Evolutionary conservation across 116 monocot species (phyloP).

Genomic region (Papilionanthe hybrid): DNA sequence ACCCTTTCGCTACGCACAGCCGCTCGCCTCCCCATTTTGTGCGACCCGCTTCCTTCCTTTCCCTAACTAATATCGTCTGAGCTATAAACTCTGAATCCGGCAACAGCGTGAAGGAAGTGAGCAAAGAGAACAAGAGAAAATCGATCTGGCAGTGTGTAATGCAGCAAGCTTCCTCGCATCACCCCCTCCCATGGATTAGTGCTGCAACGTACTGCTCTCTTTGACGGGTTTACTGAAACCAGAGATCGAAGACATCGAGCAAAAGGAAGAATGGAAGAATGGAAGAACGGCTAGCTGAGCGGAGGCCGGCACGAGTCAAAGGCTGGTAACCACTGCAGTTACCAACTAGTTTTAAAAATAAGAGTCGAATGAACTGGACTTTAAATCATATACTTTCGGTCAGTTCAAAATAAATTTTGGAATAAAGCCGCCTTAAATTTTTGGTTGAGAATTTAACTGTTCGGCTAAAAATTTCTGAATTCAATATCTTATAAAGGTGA

Average conservation of each 20-base stretch:
- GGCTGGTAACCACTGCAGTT: too few species aligned
- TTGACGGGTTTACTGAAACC: not conserved
- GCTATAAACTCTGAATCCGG: not conserved
- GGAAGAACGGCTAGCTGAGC: not conserved
- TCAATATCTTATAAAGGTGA: too few species aligned
- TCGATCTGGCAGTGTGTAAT: not conserved
- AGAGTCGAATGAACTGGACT: too few species aligned
- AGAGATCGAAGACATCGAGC: not conserved
- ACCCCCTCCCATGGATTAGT: not conserved
- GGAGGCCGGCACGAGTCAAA: too few species aligned
- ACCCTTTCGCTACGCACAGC: not conserved
- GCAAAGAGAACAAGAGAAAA: not conserved
- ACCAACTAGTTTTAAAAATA: too few species aligned
- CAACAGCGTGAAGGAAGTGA: not conserved
- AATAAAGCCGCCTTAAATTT: too few species aligned
- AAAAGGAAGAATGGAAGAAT: not conserved
- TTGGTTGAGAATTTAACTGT: too few species aligned
- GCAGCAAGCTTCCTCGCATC: not conserved
- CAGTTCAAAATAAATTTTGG: too few species aligned
- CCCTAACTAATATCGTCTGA: not conserved
- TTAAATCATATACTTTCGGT: too few species aligned
- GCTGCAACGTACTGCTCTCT: not conserved
- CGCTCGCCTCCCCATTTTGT: slow-evolving; percentile 16
- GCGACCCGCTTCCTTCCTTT: not conserved
- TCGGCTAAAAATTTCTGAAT: too few species aligned